Evolutionary conservation across 2,329 filamentous ascomycete species (phyloP), one percentile per base, ranked within the genome.

Genomic region (Fusarium aywerte): DNA sequence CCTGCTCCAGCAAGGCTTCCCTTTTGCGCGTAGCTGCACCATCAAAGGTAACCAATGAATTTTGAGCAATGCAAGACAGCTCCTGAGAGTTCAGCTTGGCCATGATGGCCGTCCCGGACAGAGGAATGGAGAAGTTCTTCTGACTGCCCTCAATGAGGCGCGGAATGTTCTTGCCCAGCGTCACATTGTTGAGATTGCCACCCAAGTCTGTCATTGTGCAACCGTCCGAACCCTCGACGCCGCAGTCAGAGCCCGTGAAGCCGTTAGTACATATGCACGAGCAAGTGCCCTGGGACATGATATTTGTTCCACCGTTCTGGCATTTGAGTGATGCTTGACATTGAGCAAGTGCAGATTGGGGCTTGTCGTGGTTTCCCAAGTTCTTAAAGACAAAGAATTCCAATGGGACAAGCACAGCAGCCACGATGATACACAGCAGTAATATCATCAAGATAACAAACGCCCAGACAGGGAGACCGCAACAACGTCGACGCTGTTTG

Each of bases 211-310:
- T 83, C 2, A 83, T 85, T 2, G 84, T 85, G 72, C 86, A 89
- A 16, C 85, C 85, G 36, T 81, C 77, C 1, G 81, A 76, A 47
- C 81, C 82, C 3, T 78, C 75, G 23, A 78, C 76, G 7, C 81
- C 82, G 73, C 86, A 88, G 60, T 84, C 81, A 21, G 80, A 78
- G 15, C 85, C 85, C 0, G 91, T 94, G 76, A 95, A 98, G 2
- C 94, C 93, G 72, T 96, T 93, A 21, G 90, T 88, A 78, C 95
- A 99, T 40, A 97, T 88, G 76, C 95, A 99, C 13, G 90, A 90
- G 79, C 95, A 98, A 20, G 85, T 81, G 5, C 87, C 85, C 57
- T 87, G 82, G 16, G 85, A 87, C 20, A 93, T 78, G 16, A 95
- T 86, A 55, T 89, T 93, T 18, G 89, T 89, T 27, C 95, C 95